Evolutionary conservation across 1,284 basidiomycete species (phyloP).

Genomic region (Cryptococcus sp.): DNA sequence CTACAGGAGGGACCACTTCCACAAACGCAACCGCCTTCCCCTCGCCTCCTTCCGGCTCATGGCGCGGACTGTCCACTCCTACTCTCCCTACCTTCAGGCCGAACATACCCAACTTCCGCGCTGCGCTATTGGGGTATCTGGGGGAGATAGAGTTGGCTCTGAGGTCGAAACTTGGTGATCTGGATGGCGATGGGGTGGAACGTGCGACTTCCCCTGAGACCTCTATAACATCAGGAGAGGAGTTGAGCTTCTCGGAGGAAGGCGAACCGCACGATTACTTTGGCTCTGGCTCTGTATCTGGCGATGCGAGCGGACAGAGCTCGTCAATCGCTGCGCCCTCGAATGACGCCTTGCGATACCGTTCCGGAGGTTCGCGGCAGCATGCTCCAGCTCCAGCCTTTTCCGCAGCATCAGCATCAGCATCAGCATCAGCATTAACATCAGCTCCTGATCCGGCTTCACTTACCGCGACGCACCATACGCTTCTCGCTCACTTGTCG

Average conservation of each 20-base stretch:
- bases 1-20: neutral
- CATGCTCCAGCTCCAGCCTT: neutral
- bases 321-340: neutral
- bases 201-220: conserved; percentile 4
- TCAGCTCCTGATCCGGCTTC: too few relatives aligned
- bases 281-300: neutral
- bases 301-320: neutral
- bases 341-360: neutral
- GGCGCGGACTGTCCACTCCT: conserved; percentile 17
- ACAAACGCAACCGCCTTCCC: neutral
- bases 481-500: conserved; percentile 40
- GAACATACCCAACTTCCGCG: conserved; percentile 37
- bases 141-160: conserved; percentile 49
- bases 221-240: conserved; percentile 7
- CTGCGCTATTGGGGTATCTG: conserved; percentile 49
- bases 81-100: conserved; percentile 24
- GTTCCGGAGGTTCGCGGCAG: neutral
- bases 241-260: conserved; percentile 1
- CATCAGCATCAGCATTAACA: conserved; percentile 5
- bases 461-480: conserved; percentile 6
- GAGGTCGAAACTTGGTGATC: conserved; percentile 33
- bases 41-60: conserved; percentile 3
- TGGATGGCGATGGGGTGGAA: neutral
- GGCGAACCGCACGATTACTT: conserved; percentile 5
- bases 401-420: neutral